These are phyloP conservation scores for Arachis monticola DNA, from an alignment of 331 rosid genomes.

Conservation along the genomic window DNA sequence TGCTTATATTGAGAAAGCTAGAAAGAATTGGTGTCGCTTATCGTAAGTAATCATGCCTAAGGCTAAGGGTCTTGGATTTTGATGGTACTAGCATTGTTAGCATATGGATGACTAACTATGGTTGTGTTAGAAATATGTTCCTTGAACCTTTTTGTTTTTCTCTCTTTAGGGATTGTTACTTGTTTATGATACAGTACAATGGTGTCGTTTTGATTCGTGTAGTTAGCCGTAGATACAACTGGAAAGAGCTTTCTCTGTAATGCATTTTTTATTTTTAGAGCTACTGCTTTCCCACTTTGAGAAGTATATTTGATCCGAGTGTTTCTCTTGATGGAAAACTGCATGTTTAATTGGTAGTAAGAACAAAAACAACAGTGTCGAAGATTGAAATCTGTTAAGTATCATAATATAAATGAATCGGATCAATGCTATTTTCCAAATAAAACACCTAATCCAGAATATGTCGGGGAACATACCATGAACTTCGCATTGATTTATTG, in stretches of 20 bases:
- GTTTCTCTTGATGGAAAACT: not conserved
- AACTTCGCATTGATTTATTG: not conserved
- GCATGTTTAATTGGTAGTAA: not conserved
- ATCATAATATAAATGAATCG: not conserved
- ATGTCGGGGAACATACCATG: not conserved
- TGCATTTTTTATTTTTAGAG: no score
- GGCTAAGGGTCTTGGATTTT: not conserved
- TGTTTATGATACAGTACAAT: not conserved
- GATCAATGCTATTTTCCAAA: constrained; percentile 1
- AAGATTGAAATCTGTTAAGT: not conserved
- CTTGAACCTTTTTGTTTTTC: not conserved
- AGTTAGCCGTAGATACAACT: no score
- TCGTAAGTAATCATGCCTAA: no score
- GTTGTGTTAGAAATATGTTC: not conserved
- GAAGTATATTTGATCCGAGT: not conserved
- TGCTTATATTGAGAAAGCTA: no score
- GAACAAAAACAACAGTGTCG: not conserved
- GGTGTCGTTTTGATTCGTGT: no score
- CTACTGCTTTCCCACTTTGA: not conserved
- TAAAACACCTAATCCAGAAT: constrained; percentile 8
- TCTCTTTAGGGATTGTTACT: not conserved
- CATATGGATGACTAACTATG: not conserved
- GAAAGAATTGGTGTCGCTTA: no score
- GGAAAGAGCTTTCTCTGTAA: no score
- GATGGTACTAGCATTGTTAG: not conserved